A percentile compares a stretch with the other conserved stretches of the same genome.
These are phyloP conservation scores for Nemania abortiva DNA, from an alignment of 2,329 filamentous ascomycete species.

Conservation along the genomic window DNA sequence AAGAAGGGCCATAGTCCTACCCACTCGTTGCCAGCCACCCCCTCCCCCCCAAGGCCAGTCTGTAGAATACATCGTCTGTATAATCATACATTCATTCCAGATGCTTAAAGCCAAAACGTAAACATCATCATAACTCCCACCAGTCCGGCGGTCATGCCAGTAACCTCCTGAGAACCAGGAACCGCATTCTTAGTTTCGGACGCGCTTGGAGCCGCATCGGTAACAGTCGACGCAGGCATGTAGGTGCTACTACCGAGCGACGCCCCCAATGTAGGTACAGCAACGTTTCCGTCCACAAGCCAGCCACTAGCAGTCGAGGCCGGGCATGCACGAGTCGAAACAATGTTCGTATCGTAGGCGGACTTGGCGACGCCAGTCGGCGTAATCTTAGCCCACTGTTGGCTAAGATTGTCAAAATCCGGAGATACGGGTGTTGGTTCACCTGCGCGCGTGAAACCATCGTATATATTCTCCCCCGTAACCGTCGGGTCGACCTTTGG, in stretches of 20 bases:
- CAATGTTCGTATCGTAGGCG: conserved; percentile 71
- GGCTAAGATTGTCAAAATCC: conserved; percentile 82
- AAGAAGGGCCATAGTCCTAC: background rate
- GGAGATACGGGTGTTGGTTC: conserved; percentile 79
- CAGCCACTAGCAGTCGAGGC: conserved; percentile 75
- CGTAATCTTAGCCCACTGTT: conserved; percentile 78
- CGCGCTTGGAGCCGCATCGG: conserved; percentile 41
- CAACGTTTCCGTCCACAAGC: conserved; percentile 77
- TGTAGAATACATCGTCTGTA: conserved; percentile 19
- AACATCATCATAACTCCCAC: conserved; percentile 66
- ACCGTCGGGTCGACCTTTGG: conserved; percentile 63
- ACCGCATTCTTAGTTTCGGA: conserved; percentile 57
- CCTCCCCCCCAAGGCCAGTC: background rate
- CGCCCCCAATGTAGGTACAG: conserved; percentile 76
- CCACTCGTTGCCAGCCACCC: background rate
- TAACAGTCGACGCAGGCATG: conserved; percentile 44
- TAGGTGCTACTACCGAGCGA: conserved; percentile 53
- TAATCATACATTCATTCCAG: conserved; percentile 13
- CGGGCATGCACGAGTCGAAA: conserved; percentile 77
- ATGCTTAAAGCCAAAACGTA: conserved; percentile 61
- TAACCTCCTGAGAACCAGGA: conserved; percentile 60
- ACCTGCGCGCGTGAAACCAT: conserved; percentile 77
- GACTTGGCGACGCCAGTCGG: conserved; percentile 76
- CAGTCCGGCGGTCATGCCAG: conserved; percentile 63
- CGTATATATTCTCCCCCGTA: conserved; percentile 68